These are phyloP conservation scores for Verticillium klebahnii DNA, from an alignment of 2,329 filamentous ascomycete species.

Conservation along the genomic window DNA sequence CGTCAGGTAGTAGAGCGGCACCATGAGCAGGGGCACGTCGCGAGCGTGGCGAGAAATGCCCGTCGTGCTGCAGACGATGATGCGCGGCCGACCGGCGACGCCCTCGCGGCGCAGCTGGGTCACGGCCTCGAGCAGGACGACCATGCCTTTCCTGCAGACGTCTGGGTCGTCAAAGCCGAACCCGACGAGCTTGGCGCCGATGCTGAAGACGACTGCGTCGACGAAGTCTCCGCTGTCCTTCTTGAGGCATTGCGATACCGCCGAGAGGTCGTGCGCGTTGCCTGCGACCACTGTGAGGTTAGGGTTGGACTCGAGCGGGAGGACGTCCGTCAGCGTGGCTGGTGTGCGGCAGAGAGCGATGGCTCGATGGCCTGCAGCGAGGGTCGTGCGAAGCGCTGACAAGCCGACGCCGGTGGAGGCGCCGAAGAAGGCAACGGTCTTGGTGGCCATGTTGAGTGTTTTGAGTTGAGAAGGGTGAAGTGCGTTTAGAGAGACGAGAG, in stretches of 20 bases:
- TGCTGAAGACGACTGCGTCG: conserved; percentile 40
- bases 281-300: conserved; percentile 41
- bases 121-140: conserved; percentile 35
- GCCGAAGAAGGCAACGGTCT: conserved; percentile 48
- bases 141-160: conserved; percentile 42
- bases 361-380: conserved; percentile 41
- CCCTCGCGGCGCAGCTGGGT: conserved; percentile 18
- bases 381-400: conserved; percentile 37
- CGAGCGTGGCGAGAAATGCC: conserved; percentile 32
- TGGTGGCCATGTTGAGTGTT: conserved; percentile 7
- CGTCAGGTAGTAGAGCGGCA: conserved; percentile 34
- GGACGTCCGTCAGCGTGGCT: conserved; percentile 36
- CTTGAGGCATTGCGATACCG: conserved; percentile 31
- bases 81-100: conserved; percentile 22
- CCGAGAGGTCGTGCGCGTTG: conserved; percentile 37
- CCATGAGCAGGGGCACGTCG: conserved; percentile 34
- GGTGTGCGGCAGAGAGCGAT: conserved; percentile 46
- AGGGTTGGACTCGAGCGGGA: conserved; percentile 23
- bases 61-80: conserved; percentile 35
- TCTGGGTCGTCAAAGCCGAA: conserved; percentile 37
- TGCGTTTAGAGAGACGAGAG: no score
- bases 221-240: conserved; percentile 27
- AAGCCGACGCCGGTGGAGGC: conserved; percentile 46
- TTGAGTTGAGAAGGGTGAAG: neutral
- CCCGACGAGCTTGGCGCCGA: conserved; percentile 34